Evolutionary conservation across 2,329 filamentous ascomycete species (phyloP).

Genomic region (Cladosporium sp.): DNA sequence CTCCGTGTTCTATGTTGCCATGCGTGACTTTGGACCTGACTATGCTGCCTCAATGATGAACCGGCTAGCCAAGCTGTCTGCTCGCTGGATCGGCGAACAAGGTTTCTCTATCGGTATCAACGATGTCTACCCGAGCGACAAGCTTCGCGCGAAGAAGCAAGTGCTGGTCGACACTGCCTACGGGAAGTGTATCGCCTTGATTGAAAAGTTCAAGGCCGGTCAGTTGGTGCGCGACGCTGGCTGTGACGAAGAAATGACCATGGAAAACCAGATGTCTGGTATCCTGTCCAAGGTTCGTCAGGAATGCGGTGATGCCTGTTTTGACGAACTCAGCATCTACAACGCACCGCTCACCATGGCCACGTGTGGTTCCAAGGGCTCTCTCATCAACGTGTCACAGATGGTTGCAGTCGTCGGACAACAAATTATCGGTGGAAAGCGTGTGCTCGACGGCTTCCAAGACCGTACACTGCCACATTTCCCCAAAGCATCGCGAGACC

Average conservation of each 20-base stretch:
- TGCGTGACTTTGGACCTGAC: slow-evolving; percentile 89
- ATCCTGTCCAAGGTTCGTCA: slow-evolving; percentile 89
- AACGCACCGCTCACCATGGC: slow-evolving; percentile 97
- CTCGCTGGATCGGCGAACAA: slow-evolving; percentile 79
- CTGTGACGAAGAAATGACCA: slow-evolving; percentile 84
- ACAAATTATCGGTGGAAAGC: slow-evolving; percentile 91
- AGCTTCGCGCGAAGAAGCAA: slow-evolving; percentile 68
- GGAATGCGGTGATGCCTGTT: slow-evolving; percentile 85
- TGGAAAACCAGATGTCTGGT: slow-evolving; percentile 86
- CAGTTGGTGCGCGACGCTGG: slow-evolving; percentile 82
- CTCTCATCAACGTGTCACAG: slow-evolving; percentile 95
- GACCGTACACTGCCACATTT: slow-evolving; percentile 94
- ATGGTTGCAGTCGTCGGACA: slow-evolving; percentile 98
- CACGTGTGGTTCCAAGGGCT: slow-evolving; percentile 93
- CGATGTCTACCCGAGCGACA: slow-evolving; percentile 80
- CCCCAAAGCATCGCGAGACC: slow-evolving; percentile 83
- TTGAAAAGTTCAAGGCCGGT: slow-evolving; percentile 72
- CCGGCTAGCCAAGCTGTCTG: slow-evolving; percentile 82
- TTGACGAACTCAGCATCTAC: slow-evolving; percentile 80
- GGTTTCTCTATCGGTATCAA: slow-evolving; percentile 96
- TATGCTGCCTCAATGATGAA: slow-evolving; percentile 91
- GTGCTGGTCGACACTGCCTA: slow-evolving; percentile 75
- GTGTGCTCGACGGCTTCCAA: slow-evolving; percentile 94
- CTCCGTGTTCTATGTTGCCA: slow-evolving; percentile 93
- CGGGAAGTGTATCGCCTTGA: slow-evolving; percentile 74